Base-by-base conservation (phyloP, 306 rosid genomes). In the Luffa acutangula region DNA sequence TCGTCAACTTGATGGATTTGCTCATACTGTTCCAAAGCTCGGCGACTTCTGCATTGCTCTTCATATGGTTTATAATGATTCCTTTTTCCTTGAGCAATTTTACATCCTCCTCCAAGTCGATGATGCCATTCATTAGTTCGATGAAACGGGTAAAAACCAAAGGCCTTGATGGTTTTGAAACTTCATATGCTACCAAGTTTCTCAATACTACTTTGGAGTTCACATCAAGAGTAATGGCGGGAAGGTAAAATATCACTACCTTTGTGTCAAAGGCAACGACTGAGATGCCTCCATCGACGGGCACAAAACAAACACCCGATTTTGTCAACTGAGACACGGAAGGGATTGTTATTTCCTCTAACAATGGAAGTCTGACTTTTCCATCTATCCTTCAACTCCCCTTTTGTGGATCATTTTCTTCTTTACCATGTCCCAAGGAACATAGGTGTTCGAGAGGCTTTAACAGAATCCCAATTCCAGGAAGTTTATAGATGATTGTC, bases 141-240 rank as follows among this genome's bases (percentile, higher is more conserved):
- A 92, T 88, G 85, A 85, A 91, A 20, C 98, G 91, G 0, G 96
- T 60, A 17, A 93, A 78, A 54, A 91, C 87, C 86, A 90, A 83
- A 0, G 92, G 88, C 70, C 97, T 93, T 0, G 90, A 79, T 64
- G 87, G 84, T 52, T 76, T 81, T n/a, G 91, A 90, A 20, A 92
- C 90, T 82, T 93, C 97, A 53, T 91, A 93, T 9, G 96, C 96
- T 7, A 90, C 93, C 77, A 90, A 80, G 81, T 90, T 93, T 86
- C 91, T 85, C 21, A 93, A 45, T n/a, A 92, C 31, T 49, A 86
- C 86, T 77, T 90, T 86, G 0, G 89, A 80, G 57, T 91, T 91
- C 0, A 86, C 88, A 56, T 93, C 96, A 20, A 91, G 78, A 81
- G 80, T 76, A 37, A 91, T 75, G 11, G 80, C 37, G 3, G 96